Evolutionary conservation across 441 rosid species (phyloP), one percentile per base, ranked within the genome.

Genomic region (Geranium incanum): DNA sequence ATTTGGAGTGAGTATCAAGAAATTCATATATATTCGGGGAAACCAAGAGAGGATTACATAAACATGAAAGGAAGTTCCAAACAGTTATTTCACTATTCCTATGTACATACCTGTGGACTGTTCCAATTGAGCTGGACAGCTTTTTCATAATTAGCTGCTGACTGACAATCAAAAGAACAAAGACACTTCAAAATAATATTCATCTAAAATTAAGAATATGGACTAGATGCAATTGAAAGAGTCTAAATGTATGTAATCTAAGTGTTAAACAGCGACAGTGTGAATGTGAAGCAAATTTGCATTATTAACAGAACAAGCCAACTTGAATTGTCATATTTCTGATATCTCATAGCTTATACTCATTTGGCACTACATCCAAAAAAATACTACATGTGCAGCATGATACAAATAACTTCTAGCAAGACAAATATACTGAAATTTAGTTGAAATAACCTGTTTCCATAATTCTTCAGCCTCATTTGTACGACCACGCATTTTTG

Each of bases 401-500:
- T 16, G 45, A 71, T 75, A 28, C 50, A 23, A 13, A 15, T 1
- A 60, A 74, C 18, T 60, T 52, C 64, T 68, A 71, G 60, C 74
- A 57, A 13, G 48, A 43, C 21, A 18, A 36, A n/a, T 41, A 70
- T 39, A 15, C 67, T 50, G 72, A 74, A 41, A 74, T 67, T 15
- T 68, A 72, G 63, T 55, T 5, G 43, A 12, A 67, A 62, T 75
- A 70, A 89, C 98, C 89, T 89, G 97, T 81, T 88, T 86, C 99
- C 99, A 94, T 16, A 92, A 74, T 84, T 94, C 97, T 84, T 94
- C 99, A 70, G 97, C 99, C 80, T 94, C 99, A 81, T 92, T 94
- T 43, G 99, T 94, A 76, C 97, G 97, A 67, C 99, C 97, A 67
- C 99, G 94, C 93, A 92, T 90, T 86, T 90, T 94, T 66, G 99